Percentiles rank a stretch among this genome's conserved stretches.
These are phyloP conservation scores for Lactuca saligna DNA, from an alignment of 129 eudicot genomes.

Conservation along the genomic window DNA sequence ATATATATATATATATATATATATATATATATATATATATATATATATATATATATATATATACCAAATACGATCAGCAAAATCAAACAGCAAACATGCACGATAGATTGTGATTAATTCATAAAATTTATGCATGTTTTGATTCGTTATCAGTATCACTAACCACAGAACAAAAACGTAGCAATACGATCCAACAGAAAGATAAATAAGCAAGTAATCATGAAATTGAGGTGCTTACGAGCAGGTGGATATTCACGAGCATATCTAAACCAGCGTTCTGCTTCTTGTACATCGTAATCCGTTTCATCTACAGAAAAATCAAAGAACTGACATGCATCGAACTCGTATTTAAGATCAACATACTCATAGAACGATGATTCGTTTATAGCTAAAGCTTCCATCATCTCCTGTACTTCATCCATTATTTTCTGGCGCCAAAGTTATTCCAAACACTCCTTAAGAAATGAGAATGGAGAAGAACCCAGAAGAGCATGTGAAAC, in stretches of 20 bases:
- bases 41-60: neutral
- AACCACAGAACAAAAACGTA: neutral
- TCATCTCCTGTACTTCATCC: slow-evolving; percentile 35
- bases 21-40: no score
- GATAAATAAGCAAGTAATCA: neutral
- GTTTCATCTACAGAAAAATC: slow-evolving; percentile 65
- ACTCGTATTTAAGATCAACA: slow-evolving; percentile 68
- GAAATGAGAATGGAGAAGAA: neutral
- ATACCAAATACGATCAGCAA: neutral
- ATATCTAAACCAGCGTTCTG: slow-evolving; percentile 63
- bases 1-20: no score
- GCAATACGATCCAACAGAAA: neutral
- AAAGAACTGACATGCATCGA: slow-evolving; percentile 58
- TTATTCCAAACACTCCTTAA: neutral
- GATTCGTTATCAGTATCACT: neutral
- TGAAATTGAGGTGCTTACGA: slow-evolving; percentile 49
- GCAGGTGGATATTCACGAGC: slow-evolving; percentile 63
- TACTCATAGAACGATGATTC: slow-evolving; percentile 9
- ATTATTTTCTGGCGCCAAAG: neutral
- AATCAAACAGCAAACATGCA: slow-evolving; percentile 10
- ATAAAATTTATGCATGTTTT: neutral
- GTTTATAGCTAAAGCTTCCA: slow-evolving; percentile 31
- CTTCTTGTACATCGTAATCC: slow-evolving; percentile 39
- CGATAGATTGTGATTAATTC: neutral
- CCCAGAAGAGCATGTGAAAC: neutral